A percentile compares a stretch with the other conserved stretches of the same genome.
Conservation (phyloP, 2,329 filamentous ascomycete genomes). For the Stachybotrys elegans region DNA sequence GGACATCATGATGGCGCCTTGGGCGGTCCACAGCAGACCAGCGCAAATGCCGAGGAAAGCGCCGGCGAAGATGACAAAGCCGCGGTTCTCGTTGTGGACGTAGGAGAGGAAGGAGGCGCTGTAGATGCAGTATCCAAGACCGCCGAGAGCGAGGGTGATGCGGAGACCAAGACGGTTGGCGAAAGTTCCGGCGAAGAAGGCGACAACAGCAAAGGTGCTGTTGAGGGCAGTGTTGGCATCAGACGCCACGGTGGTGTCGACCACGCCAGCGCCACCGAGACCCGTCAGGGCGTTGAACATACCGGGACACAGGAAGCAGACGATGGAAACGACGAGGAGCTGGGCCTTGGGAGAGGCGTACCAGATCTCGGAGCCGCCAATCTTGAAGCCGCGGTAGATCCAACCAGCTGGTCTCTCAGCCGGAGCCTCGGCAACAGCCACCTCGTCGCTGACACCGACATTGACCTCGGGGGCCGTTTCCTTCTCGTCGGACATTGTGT, state of each 20-base stretch:
- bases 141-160: slow-evolving; percentile 63
- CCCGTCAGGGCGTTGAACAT: slow-evolving; percentile 67
- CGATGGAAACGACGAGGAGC: slow-evolving; percentile 58
- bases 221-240: slow-evolving; percentile 53
- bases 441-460: not conserved
- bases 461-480: not conserved
- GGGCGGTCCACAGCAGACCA: slow-evolving; percentile 75
- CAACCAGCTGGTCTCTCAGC: slow-evolving; percentile 42
- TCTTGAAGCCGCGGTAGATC: slow-evolving; percentile 55
- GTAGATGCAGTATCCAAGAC: slow-evolving; percentile 71
- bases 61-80: slow-evolving; percentile 60
- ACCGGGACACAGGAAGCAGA: slow-evolving; percentile 60
- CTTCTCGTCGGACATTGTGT: slow-evolving; percentile 3
- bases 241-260: slow-evolving; percentile 35
- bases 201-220: slow-evolving; percentile 61
- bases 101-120: slow-evolving; percentile 64
- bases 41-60: slow-evolving; percentile 73
- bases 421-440: not conserved
- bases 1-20: slow-evolving; percentile 84
- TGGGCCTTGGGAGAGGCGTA: slow-evolving; percentile 71
- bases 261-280: slow-evolving; percentile 52
- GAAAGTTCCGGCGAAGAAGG: slow-evolving; percentile 68
- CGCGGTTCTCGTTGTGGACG: slow-evolving; percentile 50
- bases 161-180: slow-evolving; percentile 70
- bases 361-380: slow-evolving; percentile 49